phyloP scores from a whole-genome alignment of 78 protist species.

The Monocercomonoides exilis region DNA sequence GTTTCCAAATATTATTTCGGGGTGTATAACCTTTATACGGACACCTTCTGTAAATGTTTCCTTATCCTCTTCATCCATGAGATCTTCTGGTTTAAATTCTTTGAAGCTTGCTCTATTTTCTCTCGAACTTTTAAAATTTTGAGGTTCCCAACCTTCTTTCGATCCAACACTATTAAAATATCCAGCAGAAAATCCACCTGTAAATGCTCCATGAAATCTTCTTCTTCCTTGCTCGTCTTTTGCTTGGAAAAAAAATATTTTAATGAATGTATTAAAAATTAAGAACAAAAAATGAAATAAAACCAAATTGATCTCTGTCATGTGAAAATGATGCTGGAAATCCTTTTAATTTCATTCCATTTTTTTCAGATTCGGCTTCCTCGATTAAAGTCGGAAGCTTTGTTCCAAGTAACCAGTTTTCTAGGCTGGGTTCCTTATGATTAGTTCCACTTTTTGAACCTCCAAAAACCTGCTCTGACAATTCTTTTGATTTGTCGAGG shows the following conservation, averaged over 20 bases:
- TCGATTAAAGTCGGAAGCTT: neutral
- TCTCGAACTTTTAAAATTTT: conserved; percentile 43
- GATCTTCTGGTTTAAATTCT: conserved; percentile 45
- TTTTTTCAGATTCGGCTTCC: neutral
- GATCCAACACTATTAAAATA: conserved; percentile 85
- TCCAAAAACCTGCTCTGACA: neutral
- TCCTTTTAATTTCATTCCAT: neutral
- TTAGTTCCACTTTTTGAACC: neutral
- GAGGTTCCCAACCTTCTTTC: conserved; percentile 68
- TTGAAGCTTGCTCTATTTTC: neutral
- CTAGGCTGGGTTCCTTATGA: neutral
- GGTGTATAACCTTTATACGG: too few species aligned
- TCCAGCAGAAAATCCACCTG: conserved; percentile 93
- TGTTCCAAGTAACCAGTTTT: neutral
- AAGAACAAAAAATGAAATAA: neutral
- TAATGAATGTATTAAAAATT: neutral
- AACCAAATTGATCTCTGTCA: neutral
- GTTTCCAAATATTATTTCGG: too few species aligned
- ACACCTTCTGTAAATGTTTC: too few species aligned
- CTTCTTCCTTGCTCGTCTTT: conserved; percentile 64
- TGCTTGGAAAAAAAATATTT: neutral
- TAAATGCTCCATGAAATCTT: conserved; percentile 92
- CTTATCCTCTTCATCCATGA: conserved; percentile 80
- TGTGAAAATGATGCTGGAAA: neutral
- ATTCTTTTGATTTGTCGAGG: neutral